phyloP scores from a whole-genome alignment of 2,329 filamentous ascomycete species.

The Paracoccidioides lutzii region DNA sequence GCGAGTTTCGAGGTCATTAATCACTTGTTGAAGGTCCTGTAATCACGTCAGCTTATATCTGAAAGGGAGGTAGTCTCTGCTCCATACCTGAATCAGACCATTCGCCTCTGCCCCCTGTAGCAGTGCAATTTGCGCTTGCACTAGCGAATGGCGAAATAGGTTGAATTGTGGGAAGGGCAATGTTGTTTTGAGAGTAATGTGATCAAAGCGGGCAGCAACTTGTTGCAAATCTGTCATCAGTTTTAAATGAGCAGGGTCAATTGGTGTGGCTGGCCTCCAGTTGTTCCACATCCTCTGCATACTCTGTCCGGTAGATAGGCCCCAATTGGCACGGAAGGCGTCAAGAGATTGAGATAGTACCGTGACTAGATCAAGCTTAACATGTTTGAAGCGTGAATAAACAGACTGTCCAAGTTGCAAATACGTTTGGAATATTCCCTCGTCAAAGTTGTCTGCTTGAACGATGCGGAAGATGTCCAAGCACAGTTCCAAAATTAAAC shows the following conservation, averaged over 20 bases:
- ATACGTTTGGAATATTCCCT: constrained; percentile 43
- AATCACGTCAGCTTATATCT: constrained; percentile 8
- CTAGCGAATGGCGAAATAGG: constrained; percentile 25
- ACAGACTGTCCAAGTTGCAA: constrained; percentile 31
- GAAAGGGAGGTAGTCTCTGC: background rate
- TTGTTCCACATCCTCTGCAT: constrained; percentile 69
- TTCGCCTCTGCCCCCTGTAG: constrained; percentile 25
- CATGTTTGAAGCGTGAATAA: constrained; percentile 22
- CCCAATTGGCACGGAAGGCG: constrained; percentile 57
- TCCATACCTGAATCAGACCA: constrained; percentile 21
- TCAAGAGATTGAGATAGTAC: constrained; percentile 25
- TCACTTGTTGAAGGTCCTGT: constrained; percentile 26
- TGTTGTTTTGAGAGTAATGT: constrained; percentile 24
- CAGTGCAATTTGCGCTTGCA: constrained; percentile 27
- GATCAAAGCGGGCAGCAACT: constrained; percentile 25
- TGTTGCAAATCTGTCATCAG: constrained; percentile 25
- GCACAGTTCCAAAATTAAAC: constrained; percentile 32
- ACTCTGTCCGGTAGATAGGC: constrained; percentile 58
- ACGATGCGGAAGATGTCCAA: constrained; percentile 37
- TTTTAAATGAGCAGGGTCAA: constrained; percentile 21
- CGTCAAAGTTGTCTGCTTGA: constrained; percentile 33
- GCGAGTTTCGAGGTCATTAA: constrained; percentile 23
- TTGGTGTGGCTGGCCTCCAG: constrained; percentile 50
- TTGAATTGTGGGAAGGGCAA: constrained; percentile 25
- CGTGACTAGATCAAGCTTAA: constrained; percentile 17